phyloP scores from a whole-genome alignment of 306 rosid species.

The Cicer bijugum region DNA sequence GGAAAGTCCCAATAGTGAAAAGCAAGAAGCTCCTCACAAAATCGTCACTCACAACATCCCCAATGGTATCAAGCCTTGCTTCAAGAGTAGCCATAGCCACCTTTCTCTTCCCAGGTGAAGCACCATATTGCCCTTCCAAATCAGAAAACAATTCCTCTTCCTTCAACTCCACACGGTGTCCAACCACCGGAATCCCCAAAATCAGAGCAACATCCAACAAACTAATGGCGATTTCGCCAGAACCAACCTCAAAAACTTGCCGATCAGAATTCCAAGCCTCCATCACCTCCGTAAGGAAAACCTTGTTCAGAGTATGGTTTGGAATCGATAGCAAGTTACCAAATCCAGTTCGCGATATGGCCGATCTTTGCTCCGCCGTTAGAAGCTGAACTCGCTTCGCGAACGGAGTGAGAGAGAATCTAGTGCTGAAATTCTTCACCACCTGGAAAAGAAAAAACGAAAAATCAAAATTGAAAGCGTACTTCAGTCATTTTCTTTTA shows the following conservation, averaged over 20 bases:
- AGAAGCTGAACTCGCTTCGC: slow-evolving; percentile 47
- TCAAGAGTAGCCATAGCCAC: slow-evolving; percentile 48
- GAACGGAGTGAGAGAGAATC: slow-evolving; percentile 46
- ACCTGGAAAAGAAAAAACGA: slow-evolving; percentile 23
- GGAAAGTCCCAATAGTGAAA: slow-evolving; percentile 50
- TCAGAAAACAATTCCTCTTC: slow-evolving; percentile 49
- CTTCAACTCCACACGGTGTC: slow-evolving; percentile 42
- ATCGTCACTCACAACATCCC: slow-evolving; percentile 46
- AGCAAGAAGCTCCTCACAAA: slow-evolving; percentile 55
- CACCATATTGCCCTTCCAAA: slow-evolving; percentile 49
- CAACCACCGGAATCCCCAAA: slow-evolving; percentile 50
- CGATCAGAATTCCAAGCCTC: slow-evolving; percentile 50
- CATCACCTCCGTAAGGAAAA: slow-evolving; percentile 48
- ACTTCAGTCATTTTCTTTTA: background rate
- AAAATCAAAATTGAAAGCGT: background rate
- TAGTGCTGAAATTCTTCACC: slow-evolving; percentile 41
- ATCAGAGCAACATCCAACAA: slow-evolving; percentile 52
- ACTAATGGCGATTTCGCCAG: slow-evolving; percentile 43
- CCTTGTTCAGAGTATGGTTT: slow-evolving; percentile 44
- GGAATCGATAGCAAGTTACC: slow-evolving; percentile 50
- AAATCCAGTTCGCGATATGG: slow-evolving; percentile 41
- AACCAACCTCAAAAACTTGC: slow-evolving; percentile 37
- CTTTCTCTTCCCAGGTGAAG: slow-evolving; percentile 46
- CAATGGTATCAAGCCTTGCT: slow-evolving; percentile 48
- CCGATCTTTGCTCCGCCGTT: slow-evolving; percentile 46